phyloP scores from a whole-genome alignment of 345 rosid species.

The Garcia nutans region DNA sequence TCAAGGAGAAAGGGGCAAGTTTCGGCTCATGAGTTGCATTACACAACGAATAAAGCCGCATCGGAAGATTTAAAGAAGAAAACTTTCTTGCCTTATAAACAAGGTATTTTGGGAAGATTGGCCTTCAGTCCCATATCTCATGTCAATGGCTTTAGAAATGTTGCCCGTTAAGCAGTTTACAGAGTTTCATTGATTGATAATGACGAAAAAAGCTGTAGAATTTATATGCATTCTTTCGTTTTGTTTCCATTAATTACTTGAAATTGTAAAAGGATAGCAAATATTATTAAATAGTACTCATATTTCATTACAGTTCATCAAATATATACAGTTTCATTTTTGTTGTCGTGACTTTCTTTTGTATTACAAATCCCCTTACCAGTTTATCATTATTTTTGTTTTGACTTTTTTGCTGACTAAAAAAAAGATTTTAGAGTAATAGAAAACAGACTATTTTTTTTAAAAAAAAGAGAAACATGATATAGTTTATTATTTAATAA shows the following conservation, averaged over 20 bases:
- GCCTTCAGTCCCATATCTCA: constrained; percentile 50
- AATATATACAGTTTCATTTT: too few relatives aligned
- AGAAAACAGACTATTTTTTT: too few relatives aligned
- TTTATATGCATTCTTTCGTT: constrained; percentile 1
- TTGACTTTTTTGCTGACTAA: too few relatives aligned
- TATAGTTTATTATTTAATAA: not conserved
- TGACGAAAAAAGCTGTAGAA: not conserved
- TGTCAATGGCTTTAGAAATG: constrained; percentile 5
- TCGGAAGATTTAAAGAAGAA: constrained; percentile 72
- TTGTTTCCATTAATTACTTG: not conserved
- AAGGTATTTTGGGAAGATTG: constrained; percentile 69
- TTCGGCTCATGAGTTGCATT: constrained; percentile 88
- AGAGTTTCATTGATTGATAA: not conserved
- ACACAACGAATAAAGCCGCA: constrained; percentile 73
- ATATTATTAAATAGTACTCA: not conserved
- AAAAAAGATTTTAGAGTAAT: too few relatives aligned
- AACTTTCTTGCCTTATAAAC: constrained; percentile 89
- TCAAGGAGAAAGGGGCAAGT: constrained; percentile 41
- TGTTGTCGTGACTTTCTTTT: not conserved
- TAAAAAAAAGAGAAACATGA: too few relatives aligned
- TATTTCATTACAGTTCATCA: not conserved
- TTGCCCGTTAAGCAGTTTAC: not conserved
- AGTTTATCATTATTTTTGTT: too few relatives aligned
- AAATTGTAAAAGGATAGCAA: not conserved
- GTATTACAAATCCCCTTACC: not conserved